A percentile compares a stretch with the other conserved stretches of the same genome.
phyloP scores from a whole-genome alignment of 179 eudicot species.

The Silene noctiflora region DNA sequence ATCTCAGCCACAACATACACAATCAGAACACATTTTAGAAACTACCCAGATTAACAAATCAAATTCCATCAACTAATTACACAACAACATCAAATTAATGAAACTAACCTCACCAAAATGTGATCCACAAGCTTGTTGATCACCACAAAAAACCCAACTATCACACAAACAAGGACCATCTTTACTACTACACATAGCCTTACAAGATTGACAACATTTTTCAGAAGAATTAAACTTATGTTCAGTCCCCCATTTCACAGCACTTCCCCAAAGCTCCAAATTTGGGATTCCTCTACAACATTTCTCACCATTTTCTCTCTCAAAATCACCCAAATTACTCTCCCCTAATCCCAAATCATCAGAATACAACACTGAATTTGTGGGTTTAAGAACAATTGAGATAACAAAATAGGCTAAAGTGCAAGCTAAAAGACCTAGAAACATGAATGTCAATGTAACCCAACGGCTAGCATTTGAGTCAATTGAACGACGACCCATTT shows the following conservation, averaged over 20 bases:
- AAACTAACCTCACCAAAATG: constrained; percentile 82
- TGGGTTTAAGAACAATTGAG: constrained; percentile 27
- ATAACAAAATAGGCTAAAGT: constrained; percentile 31
- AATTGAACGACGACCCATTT: constrained; percentile 44
- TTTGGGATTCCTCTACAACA: no score
- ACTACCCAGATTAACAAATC: background rate
- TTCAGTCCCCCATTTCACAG: no score
- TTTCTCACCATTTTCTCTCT: no score
- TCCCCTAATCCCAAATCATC: no score
- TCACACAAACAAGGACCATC: constrained; percentile 94
- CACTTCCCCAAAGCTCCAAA: no score
- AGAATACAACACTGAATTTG: no score
- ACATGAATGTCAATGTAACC: constrained; percentile 26
- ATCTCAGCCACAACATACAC: background rate
- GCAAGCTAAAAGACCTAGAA: constrained; percentile 35
- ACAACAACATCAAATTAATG: background rate
- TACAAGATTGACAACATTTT: constrained; percentile 84
- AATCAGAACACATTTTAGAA: background rate
- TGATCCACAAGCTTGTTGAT: constrained; percentile 59
- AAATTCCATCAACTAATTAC: background rate
- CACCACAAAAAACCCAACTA: constrained; percentile 93
- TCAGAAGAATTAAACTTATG: constrained; percentile 36
- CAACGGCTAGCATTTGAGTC: constrained; percentile 32
- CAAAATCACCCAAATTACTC: no score
- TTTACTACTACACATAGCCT: constrained; percentile 67